A percentile compares a stretch with the other conserved stretches of the same genome.
phyloP scores from a whole-genome alignment of 768 basidiomycete genomes.

The Pholiota conissans region DNA sequence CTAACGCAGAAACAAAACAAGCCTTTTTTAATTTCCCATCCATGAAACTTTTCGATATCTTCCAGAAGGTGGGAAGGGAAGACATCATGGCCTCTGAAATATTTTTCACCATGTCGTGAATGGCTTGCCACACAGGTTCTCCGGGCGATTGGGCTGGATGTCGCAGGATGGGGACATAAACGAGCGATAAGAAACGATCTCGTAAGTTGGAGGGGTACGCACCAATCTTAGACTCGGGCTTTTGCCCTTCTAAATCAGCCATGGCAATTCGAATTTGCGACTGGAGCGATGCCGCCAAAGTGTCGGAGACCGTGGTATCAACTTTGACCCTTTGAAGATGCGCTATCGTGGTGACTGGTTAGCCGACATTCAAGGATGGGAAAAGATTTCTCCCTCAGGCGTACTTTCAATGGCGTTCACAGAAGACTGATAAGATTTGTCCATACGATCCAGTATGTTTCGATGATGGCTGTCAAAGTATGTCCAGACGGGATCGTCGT shows the following conservation, averaged over 20 bases:
- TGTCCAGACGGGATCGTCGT: conserved; percentile 93
- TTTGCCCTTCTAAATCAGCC: conserved; percentile 59
- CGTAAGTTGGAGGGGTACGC: conserved; percentile 15
- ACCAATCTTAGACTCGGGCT: conserved; percentile 65
- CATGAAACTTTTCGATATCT: conserved; percentile 85
- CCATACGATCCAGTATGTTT: conserved; percentile 80
- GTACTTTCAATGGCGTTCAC: conserved; percentile 54
- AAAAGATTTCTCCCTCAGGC: conserved; percentile 18
- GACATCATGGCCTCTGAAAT: conserved; percentile 84
- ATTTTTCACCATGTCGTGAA: conserved; percentile 77
- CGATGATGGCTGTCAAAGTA: conserved; percentile 94
- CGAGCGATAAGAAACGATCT: conserved; percentile 4
- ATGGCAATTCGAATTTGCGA: conserved; percentile 63
- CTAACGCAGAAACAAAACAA: conserved; percentile 10
- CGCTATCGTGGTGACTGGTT: conserved; percentile 33
- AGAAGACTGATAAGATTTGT: conserved; percentile 54
- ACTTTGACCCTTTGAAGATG: conserved; percentile 41
- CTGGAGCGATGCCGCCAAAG: conserved; percentile 44
- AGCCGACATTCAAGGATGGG: conserved; percentile 10
- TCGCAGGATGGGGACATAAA: conserved; percentile 2
- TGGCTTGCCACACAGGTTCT: conserved; percentile 80
- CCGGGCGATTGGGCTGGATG: conserved; percentile 64
- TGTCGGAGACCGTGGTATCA: conserved; percentile 34
- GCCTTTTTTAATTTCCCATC: conserved; percentile 94
- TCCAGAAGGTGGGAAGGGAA: conserved; percentile 93